Percentiles rank a stretch among this genome's conserved stretches.
These are phyloP conservation scores for Ogataea sp. DNA, from an alignment of 805 yeast genomes.

Conservation along the genomic window DNA sequence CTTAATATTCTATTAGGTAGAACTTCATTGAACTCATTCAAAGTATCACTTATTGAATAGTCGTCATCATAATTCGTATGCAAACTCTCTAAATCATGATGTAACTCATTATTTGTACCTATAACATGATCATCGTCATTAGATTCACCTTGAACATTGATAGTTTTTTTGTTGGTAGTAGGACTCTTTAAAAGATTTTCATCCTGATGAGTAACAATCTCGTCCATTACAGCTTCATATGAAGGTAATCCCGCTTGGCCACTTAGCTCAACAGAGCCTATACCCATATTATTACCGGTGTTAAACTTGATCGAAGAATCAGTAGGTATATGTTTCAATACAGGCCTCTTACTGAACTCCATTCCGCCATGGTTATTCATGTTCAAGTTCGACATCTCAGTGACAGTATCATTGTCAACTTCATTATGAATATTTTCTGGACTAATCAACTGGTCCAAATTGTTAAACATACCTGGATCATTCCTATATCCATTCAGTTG, in stretches of 20 bases:
- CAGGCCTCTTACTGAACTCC: background rate
- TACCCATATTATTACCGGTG: slow-evolving; percentile 2
- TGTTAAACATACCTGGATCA: slow-evolving; percentile 13
- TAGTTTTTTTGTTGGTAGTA: no score
- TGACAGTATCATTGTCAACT: background rate
- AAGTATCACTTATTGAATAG: background rate
- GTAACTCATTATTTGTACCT: background rate
- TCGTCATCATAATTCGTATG: slow-evolving; percentile 1
- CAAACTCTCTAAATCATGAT: background rate
- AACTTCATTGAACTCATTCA: background rate
- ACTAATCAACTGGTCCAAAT: slow-evolving; percentile 14
- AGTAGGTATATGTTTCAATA: slow-evolving; percentile 13
- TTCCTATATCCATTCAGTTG: background rate
- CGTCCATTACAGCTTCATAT: slow-evolving; percentile 18
- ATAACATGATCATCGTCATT: no score
- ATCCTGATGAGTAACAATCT: slow-evolving; percentile 1
- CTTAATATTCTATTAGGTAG: background rate
- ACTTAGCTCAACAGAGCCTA: no score
- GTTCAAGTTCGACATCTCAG: background rate
- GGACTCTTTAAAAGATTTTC: slow-evolving; percentile 16
- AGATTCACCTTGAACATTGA: no score
- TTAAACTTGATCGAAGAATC: slow-evolving; percentile 17
- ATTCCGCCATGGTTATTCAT: no score
- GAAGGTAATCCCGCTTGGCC: slow-evolving; percentile 13
- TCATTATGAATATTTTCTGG: background rate